Evolutionary conservation across 768 basidiomycete genomes (phyloP), one percentile per base, ranked within the genome.

Genomic region (Pisolithus albus): DNA sequence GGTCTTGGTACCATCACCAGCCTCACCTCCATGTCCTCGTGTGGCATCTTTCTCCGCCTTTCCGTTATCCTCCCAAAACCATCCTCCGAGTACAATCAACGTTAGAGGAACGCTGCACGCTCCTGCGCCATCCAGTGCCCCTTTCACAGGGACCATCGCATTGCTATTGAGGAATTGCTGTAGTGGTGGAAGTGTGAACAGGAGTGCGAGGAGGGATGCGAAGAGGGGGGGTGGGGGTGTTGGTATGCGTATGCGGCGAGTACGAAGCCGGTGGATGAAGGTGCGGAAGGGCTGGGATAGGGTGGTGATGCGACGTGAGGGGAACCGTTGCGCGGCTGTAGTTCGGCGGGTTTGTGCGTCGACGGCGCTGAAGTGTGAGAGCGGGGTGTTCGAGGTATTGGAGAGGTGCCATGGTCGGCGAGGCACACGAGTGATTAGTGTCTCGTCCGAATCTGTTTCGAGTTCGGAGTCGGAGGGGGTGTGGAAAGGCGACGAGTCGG

Each of bases 81-180:
- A 97, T 13, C 88, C 92, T 10, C 94, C 94, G 40, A 97, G 83
- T 6, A 96, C 92, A 51, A 97, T 77, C 23, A 96, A 73, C 2
- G 94, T 97, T 24, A 97, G 62, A 0, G 94, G 95, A 54, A 97
- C 85, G 9, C 86, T 84, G 54, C 89, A 91, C 53, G 76, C 81
- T 1, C 92, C 89, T 1, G 85, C 82, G 11, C 72, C 70, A 2
- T 71, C 74, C 46, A 93, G 67, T 0, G 89, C 85, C 26, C 82
- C 79, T 59, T 82, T 86, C 53, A 91, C 63, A 0, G 86, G 81
- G 34, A 72, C 74, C 66, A 88, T 72, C 56, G 83, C 79, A 5
- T 73, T 67, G 15, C 61, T 59, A 23, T 84, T 79, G 48, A 97
- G 74, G 8, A 76, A 63, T 46, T 82, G 79, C 64, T 98, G 92